A percentile compares a stretch with the other conserved stretches of the same genome.
Conservation (phyloP, 2,329 filamentous ascomycete species). For the Arthrobotrys conoides region DNA sequence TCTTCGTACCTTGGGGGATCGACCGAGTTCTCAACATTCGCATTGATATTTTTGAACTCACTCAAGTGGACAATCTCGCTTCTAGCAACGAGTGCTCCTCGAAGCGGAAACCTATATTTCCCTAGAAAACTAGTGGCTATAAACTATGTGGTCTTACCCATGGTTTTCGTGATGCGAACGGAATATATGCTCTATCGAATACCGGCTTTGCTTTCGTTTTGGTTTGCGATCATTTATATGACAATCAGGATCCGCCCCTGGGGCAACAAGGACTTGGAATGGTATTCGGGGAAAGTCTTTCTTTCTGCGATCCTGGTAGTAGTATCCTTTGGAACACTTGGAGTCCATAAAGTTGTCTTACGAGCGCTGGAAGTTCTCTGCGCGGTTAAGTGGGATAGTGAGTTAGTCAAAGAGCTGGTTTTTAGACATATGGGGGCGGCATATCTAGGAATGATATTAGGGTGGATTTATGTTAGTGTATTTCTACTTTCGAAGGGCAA, state of each 20-base stretch:
- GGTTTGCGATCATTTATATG: constrained; percentile 74
- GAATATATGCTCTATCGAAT: constrained; percentile 74
- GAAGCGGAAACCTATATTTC: constrained; percentile 68
- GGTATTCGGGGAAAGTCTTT: constrained; percentile 70
- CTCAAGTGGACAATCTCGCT: constrained; percentile 76
- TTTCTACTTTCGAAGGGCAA: constrained; percentile 2
- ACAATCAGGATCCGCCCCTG: constrained; percentile 69
- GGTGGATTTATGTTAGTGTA: constrained; percentile 29
- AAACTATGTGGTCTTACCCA: constrained; percentile 72
- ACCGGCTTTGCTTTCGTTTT: constrained; percentile 74
- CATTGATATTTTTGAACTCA: constrained; percentile 73
- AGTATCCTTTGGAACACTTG: constrained; percentile 66
- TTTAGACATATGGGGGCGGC: constrained; percentile 72
- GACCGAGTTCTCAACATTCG: constrained; percentile 71
- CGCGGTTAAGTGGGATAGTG: constrained; percentile 70
- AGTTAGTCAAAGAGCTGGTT: constrained; percentile 71
- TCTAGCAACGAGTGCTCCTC: constrained; percentile 67
- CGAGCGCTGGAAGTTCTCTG: constrained; percentile 68
- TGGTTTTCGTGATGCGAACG: constrained; percentile 73
- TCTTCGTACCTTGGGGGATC: constrained; percentile 73
- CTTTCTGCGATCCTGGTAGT: constrained; percentile 68
- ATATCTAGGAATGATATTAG: constrained; percentile 73
- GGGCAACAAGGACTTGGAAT: constrained; percentile 68
- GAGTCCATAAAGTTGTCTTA: constrained; percentile 66
- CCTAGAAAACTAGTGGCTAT: constrained; percentile 72